These are phyloP conservation scores for Boletus sp. DNA, from an alignment of 768 basidiomycete species.

Conservation along the genomic window DNA sequence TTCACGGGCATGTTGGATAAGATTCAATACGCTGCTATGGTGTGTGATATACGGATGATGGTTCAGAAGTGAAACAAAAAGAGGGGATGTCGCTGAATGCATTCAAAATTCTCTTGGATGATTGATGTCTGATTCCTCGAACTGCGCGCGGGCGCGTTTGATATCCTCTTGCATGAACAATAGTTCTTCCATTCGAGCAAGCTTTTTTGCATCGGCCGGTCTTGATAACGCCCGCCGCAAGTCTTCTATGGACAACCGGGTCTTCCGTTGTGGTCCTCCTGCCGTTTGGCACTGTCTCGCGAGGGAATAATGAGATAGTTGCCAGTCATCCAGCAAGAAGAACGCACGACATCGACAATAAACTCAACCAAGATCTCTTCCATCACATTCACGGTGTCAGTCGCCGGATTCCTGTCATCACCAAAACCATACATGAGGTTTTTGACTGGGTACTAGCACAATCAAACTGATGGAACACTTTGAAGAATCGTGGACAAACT, in stretches of 20 bases:
- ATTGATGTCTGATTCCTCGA: slow-evolving; percentile 53
- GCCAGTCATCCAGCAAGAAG: slow-evolving; percentile 3
- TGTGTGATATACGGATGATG: background rate
- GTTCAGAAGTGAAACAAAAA: background rate
- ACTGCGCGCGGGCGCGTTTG: slow-evolving; percentile 80
- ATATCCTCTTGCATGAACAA: slow-evolving; percentile 94
- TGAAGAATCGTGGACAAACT: slow-evolving; percentile 27
- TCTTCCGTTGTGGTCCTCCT: slow-evolving; percentile 63
- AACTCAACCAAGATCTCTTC: slow-evolving; percentile 92
- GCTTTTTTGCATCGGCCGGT: slow-evolving; percentile 87
- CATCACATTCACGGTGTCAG: slow-evolving; percentile 87
- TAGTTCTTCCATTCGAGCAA: slow-evolving; percentile 88
- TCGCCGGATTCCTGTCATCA: slow-evolving; percentile 84
- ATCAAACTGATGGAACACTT: slow-evolving; percentile 10
- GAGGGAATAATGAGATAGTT: slow-evolving; percentile 4
- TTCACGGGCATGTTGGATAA: background rate
- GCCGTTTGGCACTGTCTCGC: slow-evolving; percentile 65
- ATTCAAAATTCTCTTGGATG: slow-evolving; percentile 45
- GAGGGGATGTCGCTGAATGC: background rate
- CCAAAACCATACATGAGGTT: slow-evolving; percentile 93
- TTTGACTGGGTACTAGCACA: slow-evolving; percentile 49
- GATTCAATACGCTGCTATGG: slow-evolving; percentile 4
- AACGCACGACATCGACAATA: slow-evolving; percentile 81
- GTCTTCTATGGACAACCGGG: slow-evolving; percentile 83
- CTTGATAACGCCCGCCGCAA: slow-evolving; percentile 74